These are phyloP conservation scores for Pseudogymnoascus sp. DNA, from an alignment of 2,329 filamentous ascomycete genomes.

Conservation along the genomic window DNA sequence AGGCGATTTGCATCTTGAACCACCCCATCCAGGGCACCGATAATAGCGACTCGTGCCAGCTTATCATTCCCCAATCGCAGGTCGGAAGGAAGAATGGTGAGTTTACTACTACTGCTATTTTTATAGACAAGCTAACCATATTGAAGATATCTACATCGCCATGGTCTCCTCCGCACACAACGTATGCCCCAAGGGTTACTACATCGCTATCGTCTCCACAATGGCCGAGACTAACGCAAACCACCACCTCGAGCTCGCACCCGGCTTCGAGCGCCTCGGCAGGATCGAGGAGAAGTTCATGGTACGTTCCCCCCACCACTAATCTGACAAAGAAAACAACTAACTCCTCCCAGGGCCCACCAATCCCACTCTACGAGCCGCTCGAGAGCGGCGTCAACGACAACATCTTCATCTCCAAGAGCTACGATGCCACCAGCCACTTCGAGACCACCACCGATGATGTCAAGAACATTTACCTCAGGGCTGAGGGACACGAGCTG, in stretches of 20 bases:
- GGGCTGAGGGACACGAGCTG: conserved; percentile 76
- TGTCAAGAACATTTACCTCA: conserved; percentile 85
- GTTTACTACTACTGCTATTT: conserved; percentile 24
- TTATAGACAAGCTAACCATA: conserved; percentile 13
- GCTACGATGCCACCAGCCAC: conserved; percentile 95
- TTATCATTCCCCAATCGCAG: conserved; percentile 97
- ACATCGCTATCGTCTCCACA: conserved; percentile 95
- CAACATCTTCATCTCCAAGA: conserved; percentile 96
- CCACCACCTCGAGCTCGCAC: conserved; percentile 90
- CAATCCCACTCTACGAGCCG: conserved; percentile 92
- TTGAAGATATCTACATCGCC: conserved; percentile 86
- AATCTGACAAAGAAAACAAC: neutral
- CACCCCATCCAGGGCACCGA: conserved; percentile 88
- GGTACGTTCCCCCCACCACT: conserved; percentile 39
- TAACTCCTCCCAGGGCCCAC: conserved; percentile 49
- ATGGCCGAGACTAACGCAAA: conserved; percentile 89
- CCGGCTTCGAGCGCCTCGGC: conserved; percentile 86
- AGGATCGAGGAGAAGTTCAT: conserved; percentile 96
- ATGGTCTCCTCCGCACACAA: conserved; percentile 94
- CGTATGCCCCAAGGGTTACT: conserved; percentile 98
- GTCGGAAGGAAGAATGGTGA: conserved; percentile 92
- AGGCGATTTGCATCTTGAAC: conserved; percentile 95
- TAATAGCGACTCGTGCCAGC: conserved; percentile 80
- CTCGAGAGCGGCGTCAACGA: conserved; percentile 73
- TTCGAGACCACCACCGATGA: conserved; percentile 91